Base-by-base conservation (phyloP, 2,329 filamentous ascomycete species). In the Fusarium palustre region DNA sequence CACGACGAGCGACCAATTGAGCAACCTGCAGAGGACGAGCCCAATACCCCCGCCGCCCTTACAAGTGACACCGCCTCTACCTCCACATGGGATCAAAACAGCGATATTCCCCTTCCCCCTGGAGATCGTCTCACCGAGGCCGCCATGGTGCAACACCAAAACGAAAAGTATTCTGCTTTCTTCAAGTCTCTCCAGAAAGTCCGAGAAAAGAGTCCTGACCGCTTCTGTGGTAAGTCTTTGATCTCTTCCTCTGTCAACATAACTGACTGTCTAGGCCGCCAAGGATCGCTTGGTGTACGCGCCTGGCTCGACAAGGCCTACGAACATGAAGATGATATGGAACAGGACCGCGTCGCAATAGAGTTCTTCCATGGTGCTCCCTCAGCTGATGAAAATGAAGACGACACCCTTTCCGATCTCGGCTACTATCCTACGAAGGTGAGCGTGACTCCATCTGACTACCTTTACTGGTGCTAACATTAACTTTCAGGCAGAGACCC, bases 221-320 rank as follows among this genome's bases (percentile, higher is more conserved):
- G 31, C 16, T 50, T 59, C 16, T 58, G 36, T 5, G 22, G 62
- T 65, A 55, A 54, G 61, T 16, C 13, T 7, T 18, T 8, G 2
- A 7, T 7, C 9, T 39, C 9, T n/a, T 9, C 8, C 7, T 24
- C 25, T 22, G 5, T n/a, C 31, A 16, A 10, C 13, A 38, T 45
- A 34, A 6, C 60, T 60, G n/a, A 66, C 36, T 16, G 10, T 18
- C 7, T 30, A 65, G 62, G 22, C 7, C 41, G 33, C 31, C n/a
- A 43, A 22, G 13, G 45, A 18, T 34, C 31, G 33, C 9, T n/a
- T 12, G 39, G 36, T 16, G 47, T 65, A 18, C 8, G 28, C 7
- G 20, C 24, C 6, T 65, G 62, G 62, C 33, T 38, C 8, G 16
- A 30, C 7, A n/a, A 13, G 8, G 18, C 42, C 24, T 12, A 28